Conservation (phyloP, 495 filamentous ascomycete genomes). For the Aspergillus olivimuriae region DNA sequence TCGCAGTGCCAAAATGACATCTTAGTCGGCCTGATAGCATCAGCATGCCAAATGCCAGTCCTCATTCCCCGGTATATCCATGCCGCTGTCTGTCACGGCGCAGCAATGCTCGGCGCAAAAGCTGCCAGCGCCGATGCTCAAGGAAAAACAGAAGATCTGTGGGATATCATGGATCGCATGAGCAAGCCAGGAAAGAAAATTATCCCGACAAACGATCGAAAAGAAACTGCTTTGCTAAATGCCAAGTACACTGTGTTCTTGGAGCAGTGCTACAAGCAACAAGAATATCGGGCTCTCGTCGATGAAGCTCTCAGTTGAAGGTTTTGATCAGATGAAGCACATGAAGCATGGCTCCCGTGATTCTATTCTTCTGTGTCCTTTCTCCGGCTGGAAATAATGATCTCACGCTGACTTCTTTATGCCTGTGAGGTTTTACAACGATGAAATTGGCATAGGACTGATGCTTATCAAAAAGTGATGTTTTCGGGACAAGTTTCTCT, state of each 20-base stretch:
- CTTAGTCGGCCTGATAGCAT: constrained; percentile 83
- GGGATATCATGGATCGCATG: constrained; percentile 97
- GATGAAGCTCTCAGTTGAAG: constrained; percentile 54
- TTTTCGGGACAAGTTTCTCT: too few relatives aligned
- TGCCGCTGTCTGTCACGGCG: constrained; percentile 93
- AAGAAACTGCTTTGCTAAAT: constrained; percentile 70
- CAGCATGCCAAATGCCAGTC: constrained; percentile 85
- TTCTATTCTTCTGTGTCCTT: too few relatives aligned
- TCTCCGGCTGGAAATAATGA: too few relatives aligned
- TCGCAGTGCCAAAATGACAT: constrained; percentile 94
- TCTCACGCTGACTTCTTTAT: too few relatives aligned
- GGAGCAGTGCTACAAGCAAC: constrained; percentile 57
- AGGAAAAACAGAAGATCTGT: constrained; percentile 78
- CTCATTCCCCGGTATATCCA: constrained; percentile 86
- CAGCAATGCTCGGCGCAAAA: constrained; percentile 95
- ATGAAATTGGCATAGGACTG: too few relatives aligned
- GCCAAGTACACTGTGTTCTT: constrained; percentile 77
- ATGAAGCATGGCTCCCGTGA: too few relatives aligned
- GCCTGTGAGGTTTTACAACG: too few relatives aligned
- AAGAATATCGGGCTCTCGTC: constrained; percentile 54
- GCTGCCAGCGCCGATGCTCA: constrained; percentile 72
- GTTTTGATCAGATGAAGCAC: too few relatives aligned
- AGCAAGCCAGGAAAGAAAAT: constrained; percentile 86
- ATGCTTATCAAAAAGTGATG: too few relatives aligned
- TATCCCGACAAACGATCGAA: constrained; percentile 57